Evolutionary conservation across 805 yeast genomes (phyloP).

Genomic region (Wickerhamomyces bovis): DNA sequence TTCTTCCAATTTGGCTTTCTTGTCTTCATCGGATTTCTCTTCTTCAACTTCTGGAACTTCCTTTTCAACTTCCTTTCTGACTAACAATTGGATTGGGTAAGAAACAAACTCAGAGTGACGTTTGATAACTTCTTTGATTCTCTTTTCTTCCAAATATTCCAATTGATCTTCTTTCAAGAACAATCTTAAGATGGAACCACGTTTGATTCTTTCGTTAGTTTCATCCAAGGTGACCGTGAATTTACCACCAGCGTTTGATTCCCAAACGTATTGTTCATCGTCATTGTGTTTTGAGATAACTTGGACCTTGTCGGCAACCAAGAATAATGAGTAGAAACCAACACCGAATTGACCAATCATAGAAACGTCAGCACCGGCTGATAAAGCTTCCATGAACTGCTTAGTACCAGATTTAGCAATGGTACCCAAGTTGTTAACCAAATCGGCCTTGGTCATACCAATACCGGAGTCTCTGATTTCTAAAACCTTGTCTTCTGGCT

Average conservation of each 20-base stretch:
- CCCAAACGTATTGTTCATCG: constrained; percentile 99
- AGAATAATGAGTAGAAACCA: constrained; percentile 98
- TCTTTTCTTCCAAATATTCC: constrained; percentile 98
- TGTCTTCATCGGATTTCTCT: constrained; percentile 47
- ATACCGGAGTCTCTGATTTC: constrained; percentile 99
- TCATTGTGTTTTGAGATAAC: constrained; percentile 98
- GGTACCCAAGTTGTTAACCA: constrained; percentile 98
- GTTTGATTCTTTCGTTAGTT: constrained; percentile 74
- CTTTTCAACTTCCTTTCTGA: constrained; percentile 98
- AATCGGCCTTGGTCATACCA: constrained; percentile 99
- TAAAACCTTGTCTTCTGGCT: constrained; percentile 86
- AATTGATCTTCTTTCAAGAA: constrained; percentile 98
- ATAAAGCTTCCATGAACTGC: constrained; percentile 98
- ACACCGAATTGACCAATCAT: constrained; percentile 99
- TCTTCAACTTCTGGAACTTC: constrained; percentile 66
- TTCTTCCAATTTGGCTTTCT: constrained; percentile 68
- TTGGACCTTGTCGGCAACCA: constrained; percentile 98
- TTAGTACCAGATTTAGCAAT: constrained; percentile 99
- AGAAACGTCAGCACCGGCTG: constrained; percentile 99
- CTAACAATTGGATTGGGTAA: constrained; percentile 97
- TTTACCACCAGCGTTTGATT: constrained; percentile 99
- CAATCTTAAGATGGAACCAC: constrained; percentile 94
- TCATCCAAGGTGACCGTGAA: constrained; percentile 93
- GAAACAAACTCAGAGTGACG: constrained; percentile 99
- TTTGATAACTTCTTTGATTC: constrained; percentile 98